Evolutionary conservation across 2,329 filamentous ascomycete genomes (phyloP).

Genomic region (Emergomyces orientalis): DNA sequence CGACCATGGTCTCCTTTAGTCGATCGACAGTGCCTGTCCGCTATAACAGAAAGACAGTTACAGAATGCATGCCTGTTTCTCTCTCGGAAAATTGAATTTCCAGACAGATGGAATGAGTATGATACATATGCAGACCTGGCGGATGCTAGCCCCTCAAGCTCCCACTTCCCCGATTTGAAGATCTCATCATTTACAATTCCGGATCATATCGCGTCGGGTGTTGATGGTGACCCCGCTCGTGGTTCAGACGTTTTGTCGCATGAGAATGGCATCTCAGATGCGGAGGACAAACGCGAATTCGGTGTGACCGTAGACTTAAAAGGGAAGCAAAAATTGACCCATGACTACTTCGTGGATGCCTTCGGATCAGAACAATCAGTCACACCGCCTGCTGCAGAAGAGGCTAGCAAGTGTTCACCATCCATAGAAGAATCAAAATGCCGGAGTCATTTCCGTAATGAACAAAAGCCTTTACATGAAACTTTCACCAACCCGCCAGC

Average conservation of each 20-base stretch:
- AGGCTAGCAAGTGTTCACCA: neutral
- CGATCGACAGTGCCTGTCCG: neutral
- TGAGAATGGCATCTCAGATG: neutral
- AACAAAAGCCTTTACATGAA: neutral
- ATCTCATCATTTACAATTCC: neutral
- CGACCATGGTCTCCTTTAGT: neutral
- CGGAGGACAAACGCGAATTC: neutral
- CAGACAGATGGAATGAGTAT: neutral
- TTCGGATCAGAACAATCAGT: neutral
- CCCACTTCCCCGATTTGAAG: neutral
- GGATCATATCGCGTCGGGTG: neutral
- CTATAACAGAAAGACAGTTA: neutral
- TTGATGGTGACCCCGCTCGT: neutral
- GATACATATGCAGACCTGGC: neutral
- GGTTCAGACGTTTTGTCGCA: neutral
- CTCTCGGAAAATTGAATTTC: slow-evolving; percentile 3
- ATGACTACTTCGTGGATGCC: neutral
- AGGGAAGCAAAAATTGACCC: neutral
- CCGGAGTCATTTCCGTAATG: neutral
- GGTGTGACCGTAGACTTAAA: neutral
- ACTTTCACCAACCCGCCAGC: neutral
- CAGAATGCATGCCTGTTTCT: slow-evolving; percentile 1
- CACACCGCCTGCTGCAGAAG: neutral
- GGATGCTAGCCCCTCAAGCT: neutral
- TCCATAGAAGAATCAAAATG: neutral